Evolutionary conservation across 1,284 basidiomycete genomes (phyloP), one percentile per base, ranked within the genome.

Genomic region (Malassezia restricta): DNA sequence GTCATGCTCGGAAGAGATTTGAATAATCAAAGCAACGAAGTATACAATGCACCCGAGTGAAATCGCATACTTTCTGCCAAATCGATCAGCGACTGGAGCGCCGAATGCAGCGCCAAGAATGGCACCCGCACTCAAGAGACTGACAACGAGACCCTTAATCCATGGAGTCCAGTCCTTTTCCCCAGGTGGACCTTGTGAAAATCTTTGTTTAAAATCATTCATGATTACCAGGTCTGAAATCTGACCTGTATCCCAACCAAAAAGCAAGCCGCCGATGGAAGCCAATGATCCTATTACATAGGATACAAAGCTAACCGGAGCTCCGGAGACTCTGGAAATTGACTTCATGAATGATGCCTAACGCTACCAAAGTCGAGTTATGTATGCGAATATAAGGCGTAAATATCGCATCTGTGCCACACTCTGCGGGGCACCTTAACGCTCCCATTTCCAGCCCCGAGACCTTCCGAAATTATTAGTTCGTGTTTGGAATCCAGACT

Each of bases 201-300:
- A 86, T 12, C 83, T 80, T 5, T 77, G 71, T 32, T 79, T 74
- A 71, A 86, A 86, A 74, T 86, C 83, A 2, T 77, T 63, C 83
- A 87, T 86, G 66, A 84, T 76, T 15, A 85, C 75, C 56, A 87
- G 82, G 66, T 85, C 83, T 31, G 80, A 81, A 57, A 87, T 86
- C 71, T 86, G 84, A 39, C 85, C 84, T 1, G 84, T 84, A 70
- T 84, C 83, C 57, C 59, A 61, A 56, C 82, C 82, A 61, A 84
- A 83, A 61, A 85, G 83, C 74, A 84, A 85, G 47, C 84, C 84
- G 56, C 84, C 85, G 79, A 86, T 85, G 48, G 80, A 82, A 39
- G 84, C 83, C 29, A 87, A 73, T 41, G 82, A 63, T 54, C 83
- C 83, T 53, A 85, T 76, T 74, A 81, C 77, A 67, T 85, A 79